phyloP scores from a whole-genome alignment of 2,329 filamentous ascomycete genomes.

The Cladophialophora yegresii region DNA sequence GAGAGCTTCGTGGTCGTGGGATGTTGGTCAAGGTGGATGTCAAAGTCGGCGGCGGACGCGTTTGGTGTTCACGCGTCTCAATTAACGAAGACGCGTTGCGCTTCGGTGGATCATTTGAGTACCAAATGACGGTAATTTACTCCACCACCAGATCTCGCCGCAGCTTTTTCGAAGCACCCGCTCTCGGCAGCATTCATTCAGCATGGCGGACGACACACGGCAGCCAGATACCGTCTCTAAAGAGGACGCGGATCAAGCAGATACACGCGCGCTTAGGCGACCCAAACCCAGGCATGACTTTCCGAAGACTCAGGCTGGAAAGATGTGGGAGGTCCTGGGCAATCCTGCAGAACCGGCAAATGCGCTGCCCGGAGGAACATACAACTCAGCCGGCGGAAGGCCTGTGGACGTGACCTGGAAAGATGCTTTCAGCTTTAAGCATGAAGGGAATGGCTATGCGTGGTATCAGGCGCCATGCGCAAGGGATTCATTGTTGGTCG shows the following conservation, averaged over 20 bases:
- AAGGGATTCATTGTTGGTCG: conserved; percentile 76
- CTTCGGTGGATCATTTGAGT: background rate
- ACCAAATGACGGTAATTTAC: conserved; percentile 4
- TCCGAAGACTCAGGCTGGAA: conserved; percentile 50
- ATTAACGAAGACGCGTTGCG: conserved; percentile 12
- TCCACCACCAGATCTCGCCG: conserved; percentile 12
- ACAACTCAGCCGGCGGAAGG: conserved; percentile 62
- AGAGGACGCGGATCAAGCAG: conserved; percentile 20
- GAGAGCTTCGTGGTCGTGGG: background rate
- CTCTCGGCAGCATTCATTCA: conserved; percentile 14
- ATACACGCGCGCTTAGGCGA: conserved; percentile 17
- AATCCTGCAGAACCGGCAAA: conserved; percentile 56
- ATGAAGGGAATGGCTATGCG: conserved; percentile 67
- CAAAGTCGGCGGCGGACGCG: conserved; percentile 2
- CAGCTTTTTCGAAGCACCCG: background rate
- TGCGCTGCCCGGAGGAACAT: conserved; percentile 57
- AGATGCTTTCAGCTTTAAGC: conserved; percentile 55
- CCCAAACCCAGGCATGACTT: conserved; percentile 46
- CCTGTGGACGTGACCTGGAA: conserved; percentile 47
- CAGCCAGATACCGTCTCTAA: conserved; percentile 31
- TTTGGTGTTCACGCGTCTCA: conserved; percentile 4
- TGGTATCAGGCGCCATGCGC: conserved; percentile 82
- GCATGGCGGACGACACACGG: conserved; percentile 47
- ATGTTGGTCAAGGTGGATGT: background rate
- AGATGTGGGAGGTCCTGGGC: conserved; percentile 52